A percentile compares a stretch with the other conserved stretches of the same genome.
phyloP scores from a whole-genome alignment of 2,329 filamentous ascomycete species.

The Cladophialophora bantiana region DNA sequence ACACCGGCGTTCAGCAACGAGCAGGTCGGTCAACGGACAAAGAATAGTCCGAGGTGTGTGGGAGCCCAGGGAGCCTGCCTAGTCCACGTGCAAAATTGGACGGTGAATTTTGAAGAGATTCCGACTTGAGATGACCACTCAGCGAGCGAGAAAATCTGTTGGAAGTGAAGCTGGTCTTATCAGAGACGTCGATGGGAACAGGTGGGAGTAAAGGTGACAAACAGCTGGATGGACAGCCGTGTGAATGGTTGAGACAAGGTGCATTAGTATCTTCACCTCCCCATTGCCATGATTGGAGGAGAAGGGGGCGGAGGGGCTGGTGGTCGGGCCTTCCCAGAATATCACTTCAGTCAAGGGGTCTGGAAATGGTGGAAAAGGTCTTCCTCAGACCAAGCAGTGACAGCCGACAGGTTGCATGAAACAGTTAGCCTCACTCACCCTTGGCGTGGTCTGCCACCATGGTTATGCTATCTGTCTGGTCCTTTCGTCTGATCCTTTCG shows the following conservation, averaged over 20 bases:
- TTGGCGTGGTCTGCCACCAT: constrained; percentile 13
- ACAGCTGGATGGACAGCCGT: constrained; percentile 8
- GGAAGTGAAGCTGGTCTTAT: not conserved
- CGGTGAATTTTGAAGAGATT: not conserved
- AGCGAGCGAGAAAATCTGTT: not conserved
- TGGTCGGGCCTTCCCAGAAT: not conserved
- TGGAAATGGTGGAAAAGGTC: not conserved
- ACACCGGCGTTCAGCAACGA: constrained; percentile 10
- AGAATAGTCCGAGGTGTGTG: constrained; percentile 17
- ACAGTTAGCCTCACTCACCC: not conserved
- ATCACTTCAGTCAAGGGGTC: constrained; percentile 1
- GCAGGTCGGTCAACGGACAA: constrained; percentile 17
- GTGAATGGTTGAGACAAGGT: constrained; percentile 12
- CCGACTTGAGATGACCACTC: not conserved
- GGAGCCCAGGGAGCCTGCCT: not conserved
- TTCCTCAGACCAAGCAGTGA: constrained; percentile 1
- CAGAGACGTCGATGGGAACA: not conserved
- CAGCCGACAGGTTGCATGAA: constrained; percentile 1
- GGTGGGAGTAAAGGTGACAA: not conserved
- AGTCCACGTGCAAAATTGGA: not conserved
- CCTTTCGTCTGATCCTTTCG: constrained; percentile 31
- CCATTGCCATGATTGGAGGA: constrained; percentile 14
- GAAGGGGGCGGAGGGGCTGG: not conserved
- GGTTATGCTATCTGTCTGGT: constrained; percentile 23
- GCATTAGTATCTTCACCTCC: constrained; percentile 14